Evolutionary conservation across 1,284 basidiomycete species (phyloP).

Genomic region (Lentinula novae-zelandiae): DNA sequence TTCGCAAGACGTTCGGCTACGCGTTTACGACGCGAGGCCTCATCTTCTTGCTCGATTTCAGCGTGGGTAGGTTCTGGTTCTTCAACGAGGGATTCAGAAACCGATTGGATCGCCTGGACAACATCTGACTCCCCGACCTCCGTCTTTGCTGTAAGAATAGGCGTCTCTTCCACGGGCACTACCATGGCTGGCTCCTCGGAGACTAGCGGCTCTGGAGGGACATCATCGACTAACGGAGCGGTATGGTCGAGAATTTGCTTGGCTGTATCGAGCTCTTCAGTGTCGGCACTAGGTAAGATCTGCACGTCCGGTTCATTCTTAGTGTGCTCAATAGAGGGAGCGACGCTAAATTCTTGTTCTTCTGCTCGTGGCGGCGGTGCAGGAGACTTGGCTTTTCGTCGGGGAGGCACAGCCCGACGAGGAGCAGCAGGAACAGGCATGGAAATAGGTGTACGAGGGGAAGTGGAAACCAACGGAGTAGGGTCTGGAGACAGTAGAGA

Average conservation of each 20-base stretch:
- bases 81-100: constrained; percentile 9
- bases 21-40: constrained; percentile 46
- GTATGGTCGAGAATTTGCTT: neutral
- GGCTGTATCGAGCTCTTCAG: neutral
- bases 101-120: neutral
- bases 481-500: constrained; percentile 35
- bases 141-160: neutral
- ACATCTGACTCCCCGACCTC: neutral
- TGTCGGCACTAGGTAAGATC: neutral
- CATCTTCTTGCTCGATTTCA: constrained; percentile 53
- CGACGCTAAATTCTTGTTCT: neutral
- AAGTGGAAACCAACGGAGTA: constrained; percentile 23
- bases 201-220: constrained; percentile 5
- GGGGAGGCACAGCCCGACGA: constrained; percentile 63
- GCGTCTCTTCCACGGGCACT: neutral
- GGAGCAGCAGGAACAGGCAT: constrained; percentile 78
- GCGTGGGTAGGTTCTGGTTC: constrained; percentile 18
- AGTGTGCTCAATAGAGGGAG: neutral
- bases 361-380: constrained; percentile 23
- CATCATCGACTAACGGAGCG: constrained; percentile 5
- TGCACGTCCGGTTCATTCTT: neutral
- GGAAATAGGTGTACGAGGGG: constrained; percentile 36
- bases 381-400: constrained; percentile 55
- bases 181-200: neutral
- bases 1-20: constrained; percentile 61